Base-by-base conservation (phyloP, 345 rosid genomes). In the Trapa incisa region DNA sequence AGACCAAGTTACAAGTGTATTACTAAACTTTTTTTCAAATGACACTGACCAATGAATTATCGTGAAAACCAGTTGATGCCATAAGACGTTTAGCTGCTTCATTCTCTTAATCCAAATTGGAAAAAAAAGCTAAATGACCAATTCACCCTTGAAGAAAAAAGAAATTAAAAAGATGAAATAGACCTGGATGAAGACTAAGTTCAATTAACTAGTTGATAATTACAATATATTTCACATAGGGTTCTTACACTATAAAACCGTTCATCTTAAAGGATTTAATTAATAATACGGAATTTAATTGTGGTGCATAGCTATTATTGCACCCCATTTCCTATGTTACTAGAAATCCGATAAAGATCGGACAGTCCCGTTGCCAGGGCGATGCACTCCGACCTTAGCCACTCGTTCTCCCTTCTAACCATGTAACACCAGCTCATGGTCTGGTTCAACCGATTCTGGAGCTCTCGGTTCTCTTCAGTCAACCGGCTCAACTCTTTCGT, bases 371-470 rank as follows among this genome's bases (percentile, higher is more conserved):
- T 72, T 66, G 71, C 67, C 36, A 91, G 87, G 47, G 74, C 75
- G 1, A 63, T 66, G 68, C 79, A 78, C 75, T 94, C 96, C 47
- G 86, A 80, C 61, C 71, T 69, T 64, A 94, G 75, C 70, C 38
- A 71, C 75, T 82, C 76, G 71, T 91, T 89, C 47, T 89, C 90
- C 65, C 68, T 77, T 78, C 79, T 68, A 48, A 84, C 37, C 16
- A 32, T 33, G 69, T 75, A 71, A 63, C 69, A 75, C 70, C 78
- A 75, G 79, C 76, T 78, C 50, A 81, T 29, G 47, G 76, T 70
- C 16, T 57, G 67, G 60, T 67, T 75, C 6, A 89, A 16, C 74
- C 33, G 82, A 76, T 66, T 74, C 71, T 75, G 82, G 47, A 91
- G 87, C 52, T 86, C 88, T 65, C 45, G 78, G 83, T 91, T 91